Conservation (phyloP, 2,329 filamentous ascomycete species). For the Clarireedia homoeocarpa region DNA sequence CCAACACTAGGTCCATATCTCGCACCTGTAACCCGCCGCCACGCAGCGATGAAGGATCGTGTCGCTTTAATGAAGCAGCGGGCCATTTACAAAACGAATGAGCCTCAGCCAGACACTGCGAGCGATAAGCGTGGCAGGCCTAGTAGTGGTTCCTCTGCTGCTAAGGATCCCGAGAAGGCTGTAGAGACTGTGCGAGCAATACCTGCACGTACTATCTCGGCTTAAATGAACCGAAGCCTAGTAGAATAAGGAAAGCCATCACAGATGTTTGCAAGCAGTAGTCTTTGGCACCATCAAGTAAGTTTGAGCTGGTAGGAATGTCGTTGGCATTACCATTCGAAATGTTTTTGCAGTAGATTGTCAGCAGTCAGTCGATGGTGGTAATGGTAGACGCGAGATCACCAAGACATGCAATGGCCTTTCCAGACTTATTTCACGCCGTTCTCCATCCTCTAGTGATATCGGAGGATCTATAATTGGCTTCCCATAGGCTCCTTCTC, state of each 20-base stretch:
- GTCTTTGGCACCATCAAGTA: background rate
- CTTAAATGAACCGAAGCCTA: background rate
- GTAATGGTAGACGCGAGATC: no score
- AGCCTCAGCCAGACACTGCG: background rate
- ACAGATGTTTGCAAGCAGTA: background rate
- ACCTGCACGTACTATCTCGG: constrained; percentile 10
- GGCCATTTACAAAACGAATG: background rate
- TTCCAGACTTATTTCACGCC: no score
- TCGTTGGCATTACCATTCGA: no score
- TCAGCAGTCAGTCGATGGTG: no score
- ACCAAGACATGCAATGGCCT: no score
- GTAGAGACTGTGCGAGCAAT: constrained; percentile 4
- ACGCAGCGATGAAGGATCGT: background rate
- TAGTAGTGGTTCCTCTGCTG: background rate
- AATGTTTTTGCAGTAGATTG: no score
- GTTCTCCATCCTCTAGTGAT: no score
- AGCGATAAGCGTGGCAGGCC: background rate
- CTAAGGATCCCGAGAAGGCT: constrained; percentile 7
- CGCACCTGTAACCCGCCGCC: background rate
- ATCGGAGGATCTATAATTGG: no score
- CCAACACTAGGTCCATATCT: background rate
- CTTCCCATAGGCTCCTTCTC: no score
- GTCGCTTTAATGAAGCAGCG: constrained; percentile 4
- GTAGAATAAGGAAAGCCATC: background rate
- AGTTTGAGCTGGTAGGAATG: background rate